Evolutionary conservation across 2,329 filamentous ascomycete genomes (phyloP).

Genomic region (Fusarium staphyleae): DNA sequence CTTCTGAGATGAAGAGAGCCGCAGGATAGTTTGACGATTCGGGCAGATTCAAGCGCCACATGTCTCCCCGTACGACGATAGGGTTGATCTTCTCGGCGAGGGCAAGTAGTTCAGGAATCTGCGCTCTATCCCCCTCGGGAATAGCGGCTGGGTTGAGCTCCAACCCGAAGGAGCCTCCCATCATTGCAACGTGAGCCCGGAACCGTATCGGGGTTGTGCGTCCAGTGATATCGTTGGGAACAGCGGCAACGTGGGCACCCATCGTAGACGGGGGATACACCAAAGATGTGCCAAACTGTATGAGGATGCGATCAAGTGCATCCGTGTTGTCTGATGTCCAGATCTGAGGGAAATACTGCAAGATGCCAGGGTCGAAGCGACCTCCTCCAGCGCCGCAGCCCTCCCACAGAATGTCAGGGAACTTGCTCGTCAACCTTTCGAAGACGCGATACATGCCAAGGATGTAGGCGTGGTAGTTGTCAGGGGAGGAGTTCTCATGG

Average conservation of each 20-base stretch:
- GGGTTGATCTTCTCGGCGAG: slow-evolving; percentile 65
- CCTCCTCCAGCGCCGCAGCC: slow-evolving; percentile 71
- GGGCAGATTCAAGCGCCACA: slow-evolving; percentile 66
- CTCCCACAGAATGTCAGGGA: slow-evolving; percentile 70
- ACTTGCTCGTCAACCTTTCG: slow-evolving; percentile 63
- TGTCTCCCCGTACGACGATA: slow-evolving; percentile 63
- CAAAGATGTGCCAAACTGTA: slow-evolving; percentile 69
- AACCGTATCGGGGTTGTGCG: slow-evolving; percentile 65
- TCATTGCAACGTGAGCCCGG: slow-evolving; percentile 71
- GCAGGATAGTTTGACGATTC: slow-evolving; percentile 69
- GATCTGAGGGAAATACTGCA: slow-evolving; percentile 70
- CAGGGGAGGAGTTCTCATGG: slow-evolving; percentile 63
- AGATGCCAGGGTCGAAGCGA: slow-evolving; percentile 67
- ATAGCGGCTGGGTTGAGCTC: slow-evolving; percentile 66
- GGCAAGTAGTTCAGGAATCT: slow-evolving; percentile 61
- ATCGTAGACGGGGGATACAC: slow-evolving; percentile 69
- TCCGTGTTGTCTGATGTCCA: slow-evolving; percentile 74
- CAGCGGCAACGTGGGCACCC: slow-evolving; percentile 69
- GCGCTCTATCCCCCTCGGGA: slow-evolving; percentile 56
- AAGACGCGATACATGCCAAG: slow-evolving; percentile 70
- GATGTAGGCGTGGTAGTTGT: slow-evolving; percentile 65
- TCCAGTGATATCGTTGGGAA: slow-evolving; percentile 64
- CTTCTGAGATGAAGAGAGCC: slow-evolving; percentile 63
- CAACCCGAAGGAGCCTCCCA: slow-evolving; percentile 72
- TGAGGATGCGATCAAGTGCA: slow-evolving; percentile 64